Evolutionary conservation across 139 green algal genomes (phyloP), one percentile per base, ranked within the genome.

Genomic region (Tetradesmus lagerheimii): DNA sequence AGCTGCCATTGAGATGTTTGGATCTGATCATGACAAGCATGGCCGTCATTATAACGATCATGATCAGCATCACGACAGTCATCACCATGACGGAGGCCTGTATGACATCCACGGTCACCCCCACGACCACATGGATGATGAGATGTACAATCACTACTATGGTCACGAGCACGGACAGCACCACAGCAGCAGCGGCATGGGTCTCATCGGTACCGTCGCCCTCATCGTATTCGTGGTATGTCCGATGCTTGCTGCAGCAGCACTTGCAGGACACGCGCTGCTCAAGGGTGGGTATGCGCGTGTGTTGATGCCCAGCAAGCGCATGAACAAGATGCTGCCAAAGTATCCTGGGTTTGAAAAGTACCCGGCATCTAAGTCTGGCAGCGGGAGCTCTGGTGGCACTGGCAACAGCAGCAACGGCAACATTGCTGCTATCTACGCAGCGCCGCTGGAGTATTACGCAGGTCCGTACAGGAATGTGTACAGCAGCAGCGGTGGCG

Each of bases 401-500:
- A 15, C 39, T 38, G 79, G 5, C 45, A 57, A 12, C 57, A 71
- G 20, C 57, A 71, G 16, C 57, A 18, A 4, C 12, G 39, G 41
- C 11, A 41, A 23, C 15, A 50, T 85, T 27, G 79, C 79, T 62
- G 53, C 50, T 38, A 20, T 85, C 27, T 85, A 85, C 25, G 79
- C 79, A 9, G 43, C 79, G 53, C 79, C 79, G 2, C 15, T 66
- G 25, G 79, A 41, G 23, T 85, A 85, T 27, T 85, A 85, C 67
- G 79, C 79, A 25, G 79, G 79, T 16, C 79, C 79, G 1, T 85
- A 85, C 79, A n/a, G 79, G 3, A 67, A 47, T 67, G 50, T 50
- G 34, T 85, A 85, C 79, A 85, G 79, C 41, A 85, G 79, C 41
- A 37, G 79, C 31, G 79, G 79, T 23, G 79, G 39, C 37, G 41